Base-by-base conservation (phyloP, 371 early-diverging fungal species). In the Zancudomyces culisetae region DNA sequence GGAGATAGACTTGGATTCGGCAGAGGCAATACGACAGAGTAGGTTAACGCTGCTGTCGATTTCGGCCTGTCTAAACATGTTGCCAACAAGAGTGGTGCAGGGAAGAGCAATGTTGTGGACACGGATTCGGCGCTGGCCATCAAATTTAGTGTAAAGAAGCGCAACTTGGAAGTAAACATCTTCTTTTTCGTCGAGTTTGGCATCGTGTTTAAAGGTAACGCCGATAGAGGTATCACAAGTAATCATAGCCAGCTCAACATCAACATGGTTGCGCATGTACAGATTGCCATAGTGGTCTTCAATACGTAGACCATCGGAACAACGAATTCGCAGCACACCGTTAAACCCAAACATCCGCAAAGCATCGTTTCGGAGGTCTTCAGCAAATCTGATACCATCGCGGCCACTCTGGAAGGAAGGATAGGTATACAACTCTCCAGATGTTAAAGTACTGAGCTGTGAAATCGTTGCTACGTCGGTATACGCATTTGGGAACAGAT, bases 151-250 rank as follows among this genome's bases (percentile, higher is more conserved):
- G 57, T 94, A 87, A 41, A 98, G 69, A 30, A 98, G 64, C 1
- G 99, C 98, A 1, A 95, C 85, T 69, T 99, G 99, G 77, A 98
- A 84, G 64, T 87, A 92, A 1, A 77, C 80, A 48, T 86, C 83
- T 0, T 72, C 71, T 55, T 78, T 80, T 51, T 91, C 89, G 42
- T 85, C 79, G 26, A 97, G 64, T 59, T 81, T 87, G 26, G 83
- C 85, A 45, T 94, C 94, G 59, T 93, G 83, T 55, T 81, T 80
- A 47, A 97, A 64, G 20, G 75, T 56, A 42, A 87, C 81, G 1
- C 78, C 94, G 55, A 94, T 66, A 0, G 89, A 67, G 48, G 83
- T 86, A 51, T 87, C 81, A 41, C 83, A 72, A 60, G 87, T 84
- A 23, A 94, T 70, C 13, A 86, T 87, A 0, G 83, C 90, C 21